Evolutionary conservation across 1,139 yeast genomes (phyloP), one percentile per base, ranked within the genome.

Genomic region (Scheffersomyces segobiensis): DNA sequence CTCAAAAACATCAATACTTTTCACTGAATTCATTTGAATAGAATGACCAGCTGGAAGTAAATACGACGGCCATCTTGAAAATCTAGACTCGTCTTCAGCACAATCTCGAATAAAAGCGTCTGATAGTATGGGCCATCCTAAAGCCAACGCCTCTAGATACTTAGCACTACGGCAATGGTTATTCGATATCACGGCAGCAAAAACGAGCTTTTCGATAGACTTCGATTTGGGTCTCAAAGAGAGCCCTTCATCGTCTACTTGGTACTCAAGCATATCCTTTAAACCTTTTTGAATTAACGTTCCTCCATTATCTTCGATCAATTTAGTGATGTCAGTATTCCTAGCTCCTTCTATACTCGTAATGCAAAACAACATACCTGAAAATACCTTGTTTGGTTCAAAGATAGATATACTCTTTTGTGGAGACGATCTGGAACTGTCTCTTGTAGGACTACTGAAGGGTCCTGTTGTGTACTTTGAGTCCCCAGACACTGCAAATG

Each of bases 91-190:
- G 50, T 71, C 69, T 2, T 65, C 63, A 1, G 84, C 65, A 58
- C 89, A 82, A 61, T 87, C 89, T n/a, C 74, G 71, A 10, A 93
- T 77, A 64, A 83, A 93, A 17, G 75, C 71, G 60, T 83, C 82
- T 3, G 91, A 86, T 46, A 93, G 67, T 20, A 92, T 83, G 1
- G 98, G 98, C 97, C 97, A 92, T 1, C 96, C 96, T 52, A 93
- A 71, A 0, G 96, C 92, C n/a, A 93, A 73, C 0, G 91, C 87
- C 67, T 92, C 96, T n/a, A 93, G 71, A 67, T 89, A 93, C 67
- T 92, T 92, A 21, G 88, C 82, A 57, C 92, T 90, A 52, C 97
- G 78, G 46, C 85, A 79, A 62, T 81, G 80, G 21, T 78, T 80
- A 51, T 81, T 80, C 0, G 96, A 81, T 1, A 92, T 71, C 52